Conservation (phyloP, 1,284 basidiomycete species). For the Marasmius sp. region DNA sequence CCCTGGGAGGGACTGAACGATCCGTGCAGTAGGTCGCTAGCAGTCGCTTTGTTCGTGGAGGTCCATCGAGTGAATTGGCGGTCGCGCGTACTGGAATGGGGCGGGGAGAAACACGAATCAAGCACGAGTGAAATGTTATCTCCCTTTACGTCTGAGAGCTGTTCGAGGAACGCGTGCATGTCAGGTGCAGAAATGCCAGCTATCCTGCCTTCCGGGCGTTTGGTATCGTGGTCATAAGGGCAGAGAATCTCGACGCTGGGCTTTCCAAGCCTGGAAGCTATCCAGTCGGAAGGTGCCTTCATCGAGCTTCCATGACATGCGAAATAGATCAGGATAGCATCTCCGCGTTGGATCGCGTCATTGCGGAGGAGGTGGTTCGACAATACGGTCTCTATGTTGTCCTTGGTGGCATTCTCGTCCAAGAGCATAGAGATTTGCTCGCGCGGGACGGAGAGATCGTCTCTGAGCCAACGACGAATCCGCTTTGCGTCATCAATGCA, state of each 20-base stretch:
- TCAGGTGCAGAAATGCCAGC: slow-evolving; percentile 68
- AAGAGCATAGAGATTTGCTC: slow-evolving; percentile 55
- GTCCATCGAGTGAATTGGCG: slow-evolving; percentile 55
- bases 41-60: slow-evolving; percentile 46
- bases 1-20: slow-evolving; percentile 45
- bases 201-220: slow-evolving; percentile 42
- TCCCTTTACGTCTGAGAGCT: slow-evolving; percentile 56
- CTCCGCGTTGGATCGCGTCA: slow-evolving; percentile 52
- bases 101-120: slow-evolving; percentile 61
- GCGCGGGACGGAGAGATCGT: slow-evolving; percentile 56
- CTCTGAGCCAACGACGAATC: slow-evolving; percentile 53
- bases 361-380: slow-evolving; percentile 61
- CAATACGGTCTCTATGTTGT: slow-evolving; percentile 56
- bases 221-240: slow-evolving; percentile 61
- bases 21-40: slow-evolving; percentile 51
- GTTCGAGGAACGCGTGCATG: slow-evolving; percentile 53
- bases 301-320: slow-evolving; percentile 65
- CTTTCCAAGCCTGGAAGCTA: slow-evolving; percentile 31
- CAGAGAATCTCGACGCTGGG: slow-evolving; percentile 58
- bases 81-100: slow-evolving; percentile 36
- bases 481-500: slow-evolving; percentile 60
- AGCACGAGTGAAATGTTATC: slow-evolving; percentile 67
- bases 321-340: slow-evolving; percentile 67
- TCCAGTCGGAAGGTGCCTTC: slow-evolving; percentile 57
- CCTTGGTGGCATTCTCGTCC: slow-evolving; percentile 58